Evolutionary conservation across 176 grass and related monocot species (phyloP), one percentile per base, ranked within the genome.

Genomic region (Aegilops longissima): DNA sequence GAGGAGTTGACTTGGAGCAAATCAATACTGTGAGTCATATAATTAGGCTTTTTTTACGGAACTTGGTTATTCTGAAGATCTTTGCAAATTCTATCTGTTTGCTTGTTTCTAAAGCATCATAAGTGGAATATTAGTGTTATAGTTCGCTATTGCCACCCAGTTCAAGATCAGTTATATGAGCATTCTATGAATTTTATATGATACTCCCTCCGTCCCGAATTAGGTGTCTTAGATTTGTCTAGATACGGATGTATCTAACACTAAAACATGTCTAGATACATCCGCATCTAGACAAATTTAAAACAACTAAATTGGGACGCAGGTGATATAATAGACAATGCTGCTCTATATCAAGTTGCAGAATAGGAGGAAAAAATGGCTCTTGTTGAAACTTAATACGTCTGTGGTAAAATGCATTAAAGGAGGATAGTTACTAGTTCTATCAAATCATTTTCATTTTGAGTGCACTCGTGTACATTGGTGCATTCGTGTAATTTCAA

Each of bases 1-100:
- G 96, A 83, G 96, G 96, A 65, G 93, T 98, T 91, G 93, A 98
- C 83, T 80, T 98, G 14, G 86, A 84, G 66, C 90, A 95, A 94
- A 95, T 98, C 77, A 94, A 98, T 91, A 85, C 66, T 86, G 96
- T 95, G 86, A 91, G 93, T 83, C 73, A 81, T 80, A 90, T 45
- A 51, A 8, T 76, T 85, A 27, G 38, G 36, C 0, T 38, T 63
- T 86, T 72, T 36, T 10, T 54, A 54, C 49, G 75, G 76, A 87
- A 51, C 45, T 25, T 4, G 67, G 23, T 51, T 66, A 64, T 47
- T 82, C 21, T 35, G 63, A 68, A 76, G 12, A 73, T 73, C 12
- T 3, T 24, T n/a, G 11, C n/a, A 82, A 24, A 8, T 67, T 85
- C 12, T 77, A 33, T 76, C 30, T 20, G n/a, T 66, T 34, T 77